Conservation (phyloP, 768 basidiomycete genomes). For the Macrolepiota albuminosa region DNA sequence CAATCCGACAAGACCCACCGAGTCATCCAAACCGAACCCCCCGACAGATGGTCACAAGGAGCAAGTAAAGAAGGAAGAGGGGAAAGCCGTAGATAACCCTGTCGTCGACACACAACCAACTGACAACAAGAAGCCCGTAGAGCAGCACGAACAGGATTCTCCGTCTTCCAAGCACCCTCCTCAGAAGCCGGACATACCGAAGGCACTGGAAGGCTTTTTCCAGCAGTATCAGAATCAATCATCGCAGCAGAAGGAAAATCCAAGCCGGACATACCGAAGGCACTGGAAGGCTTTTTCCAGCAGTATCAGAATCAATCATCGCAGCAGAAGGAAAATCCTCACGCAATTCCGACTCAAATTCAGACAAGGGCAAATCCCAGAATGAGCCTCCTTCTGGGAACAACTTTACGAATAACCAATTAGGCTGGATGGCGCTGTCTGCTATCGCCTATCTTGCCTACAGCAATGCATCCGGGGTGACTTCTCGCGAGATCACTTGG, state of each 20-base stretch:
- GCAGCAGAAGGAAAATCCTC: slow-evolving; percentile 31
- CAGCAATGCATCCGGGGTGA: slow-evolving; percentile 46
- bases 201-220: slow-evolving; percentile 76
- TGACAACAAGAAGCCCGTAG: slow-evolving; percentile 10
- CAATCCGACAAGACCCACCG: slow-evolving; percentile 15
- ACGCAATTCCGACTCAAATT: slow-evolving; percentile 28
- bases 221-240: slow-evolving; percentile 53
- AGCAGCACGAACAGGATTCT: slow-evolving; percentile 23
- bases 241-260: slow-evolving; percentile 32
- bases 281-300: slow-evolving; percentile 76
- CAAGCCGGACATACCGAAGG: slow-evolving; percentile 54
- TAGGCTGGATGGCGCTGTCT: slow-evolving; percentile 46
- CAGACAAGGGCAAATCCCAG: slow-evolving; percentile 31
- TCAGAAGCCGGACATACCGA: slow-evolving; percentile 47
- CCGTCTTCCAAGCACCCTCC: slow-evolving; percentile 17
- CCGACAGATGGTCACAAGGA: not conserved
- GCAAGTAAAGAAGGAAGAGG: not conserved
- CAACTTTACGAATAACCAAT: slow-evolving; percentile 54
- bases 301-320: slow-evolving; percentile 48
- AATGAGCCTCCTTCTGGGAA: slow-evolving; percentile 43
- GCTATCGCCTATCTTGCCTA: slow-evolving; percentile 65
- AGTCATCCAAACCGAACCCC: not conserved
- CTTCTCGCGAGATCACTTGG: slow-evolving; percentile 94
- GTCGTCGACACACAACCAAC: slow-evolving; percentile 4
- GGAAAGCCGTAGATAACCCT: slow-evolving; percentile 1